Evolutionary conservation across 2,329 filamentous ascomycete genomes (phyloP).

Genomic region (Hypoxylon rubiginosum): DNA sequence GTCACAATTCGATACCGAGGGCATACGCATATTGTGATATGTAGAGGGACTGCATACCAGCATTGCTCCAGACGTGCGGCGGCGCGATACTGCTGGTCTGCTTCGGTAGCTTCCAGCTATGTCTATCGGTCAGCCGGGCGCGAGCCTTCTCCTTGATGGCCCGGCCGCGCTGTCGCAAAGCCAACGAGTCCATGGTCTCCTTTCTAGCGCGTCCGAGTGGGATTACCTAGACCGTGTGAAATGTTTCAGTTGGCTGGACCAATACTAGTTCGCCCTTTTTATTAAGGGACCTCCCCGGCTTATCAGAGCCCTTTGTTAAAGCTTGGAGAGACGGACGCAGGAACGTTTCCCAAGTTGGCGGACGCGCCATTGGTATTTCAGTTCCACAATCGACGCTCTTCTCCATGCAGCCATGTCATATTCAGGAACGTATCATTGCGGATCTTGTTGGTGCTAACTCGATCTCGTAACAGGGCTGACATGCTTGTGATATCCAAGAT

Average conservation of each 20-base stretch:
- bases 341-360: background rate
- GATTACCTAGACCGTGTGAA: background rate
- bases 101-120: constrained; percentile 52
- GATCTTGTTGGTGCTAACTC: constrained; percentile 25
- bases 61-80: constrained; percentile 50
- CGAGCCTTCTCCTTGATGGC: constrained; percentile 42
- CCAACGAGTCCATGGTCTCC: constrained; percentile 30
- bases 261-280: constrained; percentile 1
- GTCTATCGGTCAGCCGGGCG: constrained; percentile 43
- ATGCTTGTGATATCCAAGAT: constrained; percentile 27
- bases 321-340: background rate
- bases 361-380: constrained; percentile 15
- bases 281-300: constrained; percentile 4
- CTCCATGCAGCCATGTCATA: constrained; percentile 2
- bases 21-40: background rate
- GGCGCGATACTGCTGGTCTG: constrained; percentile 51
- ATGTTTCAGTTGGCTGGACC: background rate
- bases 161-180: constrained; percentile 32
- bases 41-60: constrained; percentile 37
- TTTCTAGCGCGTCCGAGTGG: constrained; percentile 1
- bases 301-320: background rate
- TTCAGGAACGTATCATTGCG: constrained; percentile 17
- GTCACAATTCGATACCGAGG: background rate
- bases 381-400: background rate
- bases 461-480: constrained; percentile 31